Percentiles rank a stretch among this genome's conserved stretches.
phyloP scores from a whole-genome alignment of 2,329 filamentous ascomycete species.

The Fusarium nurragi region DNA sequence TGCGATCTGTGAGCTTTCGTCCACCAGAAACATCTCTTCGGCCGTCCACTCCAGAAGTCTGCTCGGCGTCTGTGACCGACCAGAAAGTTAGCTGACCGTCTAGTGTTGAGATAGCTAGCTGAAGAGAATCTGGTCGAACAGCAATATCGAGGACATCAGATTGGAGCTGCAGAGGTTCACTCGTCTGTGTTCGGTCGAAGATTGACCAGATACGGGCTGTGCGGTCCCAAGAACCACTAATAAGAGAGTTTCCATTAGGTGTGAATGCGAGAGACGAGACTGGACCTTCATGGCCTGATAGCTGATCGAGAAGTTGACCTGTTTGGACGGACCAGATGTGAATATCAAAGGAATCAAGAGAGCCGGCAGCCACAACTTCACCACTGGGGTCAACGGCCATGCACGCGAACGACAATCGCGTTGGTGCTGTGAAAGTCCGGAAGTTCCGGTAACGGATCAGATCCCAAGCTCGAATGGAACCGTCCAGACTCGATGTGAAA shows the following conservation, averaged over 20 bases:
- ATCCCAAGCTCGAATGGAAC: conserved; percentile 95
- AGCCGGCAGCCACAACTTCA: conserved; percentile 94
- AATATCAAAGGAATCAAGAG: conserved; percentile 94
- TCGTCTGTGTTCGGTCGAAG: conserved; percentile 92
- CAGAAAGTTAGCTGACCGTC: conserved; percentile 97
- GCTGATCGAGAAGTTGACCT: conserved; percentile 88
- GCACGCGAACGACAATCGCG: conserved; percentile 89
- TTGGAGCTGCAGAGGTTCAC: conserved; percentile 90
- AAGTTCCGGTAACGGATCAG: conserved; percentile 96
- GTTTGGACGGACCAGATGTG: conserved; percentile 99
- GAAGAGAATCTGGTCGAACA: conserved; percentile 88
- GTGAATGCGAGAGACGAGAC: conserved; percentile 90
- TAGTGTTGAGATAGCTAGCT: conserved; percentile 89
- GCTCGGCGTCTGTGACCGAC: conserved; percentile 87
- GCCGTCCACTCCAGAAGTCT: conserved; percentile 86
- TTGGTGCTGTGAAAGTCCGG: conserved; percentile 94
- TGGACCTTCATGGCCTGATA: conserved; percentile 93
- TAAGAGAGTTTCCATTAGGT: conserved; percentile 81
- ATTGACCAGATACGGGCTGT: conserved; percentile 97
- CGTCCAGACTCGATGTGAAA: conserved; percentile 94
- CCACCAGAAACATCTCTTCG: conserved; percentile 93
- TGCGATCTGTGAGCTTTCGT: conserved; percentile 84
- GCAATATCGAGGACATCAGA: conserved; percentile 89
- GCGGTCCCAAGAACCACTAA: conserved; percentile 96
- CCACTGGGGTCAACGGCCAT: conserved; percentile 97